phyloP scores from a whole-genome alignment of 2,329 filamentous ascomycete genomes.

The Aspergillus caelatus region DNA sequence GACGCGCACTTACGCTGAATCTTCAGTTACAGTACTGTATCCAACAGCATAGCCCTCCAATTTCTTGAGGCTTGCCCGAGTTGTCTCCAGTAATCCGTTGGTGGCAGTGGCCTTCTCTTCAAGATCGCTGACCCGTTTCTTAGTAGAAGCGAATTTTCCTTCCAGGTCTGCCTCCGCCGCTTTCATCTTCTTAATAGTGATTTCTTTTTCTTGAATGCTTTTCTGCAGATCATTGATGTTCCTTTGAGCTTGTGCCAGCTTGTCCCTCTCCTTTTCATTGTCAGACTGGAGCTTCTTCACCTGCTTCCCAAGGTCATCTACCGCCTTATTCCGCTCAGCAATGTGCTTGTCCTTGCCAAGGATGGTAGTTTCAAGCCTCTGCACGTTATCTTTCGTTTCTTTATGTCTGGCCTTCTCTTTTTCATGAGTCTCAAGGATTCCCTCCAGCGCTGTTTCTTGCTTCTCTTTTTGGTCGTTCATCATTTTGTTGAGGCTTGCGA shows the following conservation, averaged over 20 bases:
- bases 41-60: not conserved
- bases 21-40: rapidly evolving
- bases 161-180: not conserved
- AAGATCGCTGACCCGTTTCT: not conserved
- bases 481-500: not conserved
- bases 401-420: not conserved
- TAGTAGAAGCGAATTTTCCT: not conserved
- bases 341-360: not conserved
- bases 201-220: not conserved
- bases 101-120: not conserved
- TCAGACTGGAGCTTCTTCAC: not conserved
- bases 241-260: rapidly evolving
- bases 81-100: not conserved
- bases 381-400: not conserved
- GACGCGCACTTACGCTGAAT: not conserved
- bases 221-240: not conserved
- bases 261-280: not conserved
- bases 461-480: not conserved
- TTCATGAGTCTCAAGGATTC: rapidly evolving
- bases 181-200: not conserved
- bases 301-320: not conserved
- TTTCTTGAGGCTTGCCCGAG: not conserved
- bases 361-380: not conserved
- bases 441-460: not conserved
- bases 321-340: not conserved